A percentile compares a stretch with the other conserved stretches of the same genome.
Evolutionary conservation across 2,329 filamentous ascomycete genomes (phyloP).

Genomic region (Aureobasidium sp.): DNA sequence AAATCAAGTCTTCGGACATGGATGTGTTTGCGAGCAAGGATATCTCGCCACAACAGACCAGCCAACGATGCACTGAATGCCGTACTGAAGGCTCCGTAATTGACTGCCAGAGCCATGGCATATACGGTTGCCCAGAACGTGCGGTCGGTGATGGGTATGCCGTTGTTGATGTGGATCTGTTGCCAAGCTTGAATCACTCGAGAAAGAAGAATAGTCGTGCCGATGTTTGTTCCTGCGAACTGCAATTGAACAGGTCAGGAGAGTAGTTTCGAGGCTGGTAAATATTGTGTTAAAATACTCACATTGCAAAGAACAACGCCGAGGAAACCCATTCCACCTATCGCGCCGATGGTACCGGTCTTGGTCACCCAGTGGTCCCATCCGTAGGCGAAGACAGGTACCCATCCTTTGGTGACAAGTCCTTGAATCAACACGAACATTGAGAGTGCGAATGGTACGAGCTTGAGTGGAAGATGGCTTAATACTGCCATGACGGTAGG

Average conservation of each 20-base stretch:
- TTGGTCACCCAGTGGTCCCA: conserved; percentile 65
- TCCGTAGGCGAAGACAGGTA: conserved; percentile 61
- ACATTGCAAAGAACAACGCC: conserved; percentile 65
- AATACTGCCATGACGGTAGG: conserved; percentile 59
- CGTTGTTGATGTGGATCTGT: conserved; percentile 44
- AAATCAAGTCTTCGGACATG: conserved; percentile 55
- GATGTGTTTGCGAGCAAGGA: conserved; percentile 59
- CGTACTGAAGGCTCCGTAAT: conserved; percentile 65
- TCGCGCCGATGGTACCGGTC: conserved; percentile 58
- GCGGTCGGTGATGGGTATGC: conserved; percentile 47
- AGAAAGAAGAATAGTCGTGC: conserved; percentile 63
- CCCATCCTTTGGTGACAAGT: conserved; percentile 65
- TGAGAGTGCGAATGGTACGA: conserved; percentile 61
- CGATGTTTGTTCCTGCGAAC: conserved; percentile 71
- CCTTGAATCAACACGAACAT: conserved; percentile 71
- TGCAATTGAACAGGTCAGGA: conserved; percentile 27
- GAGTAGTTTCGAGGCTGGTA: not conserved
- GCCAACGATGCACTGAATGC: conserved; percentile 64
- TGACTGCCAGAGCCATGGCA: conserved; percentile 64
- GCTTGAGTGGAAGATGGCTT: conserved; percentile 55
- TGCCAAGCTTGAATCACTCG: conserved; percentile 63
- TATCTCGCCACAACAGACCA: conserved; percentile 64
- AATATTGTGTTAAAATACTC: conserved; percentile 25
- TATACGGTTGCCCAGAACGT: conserved; percentile 69
- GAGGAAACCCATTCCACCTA: conserved; percentile 65